Evolutionary conservation across 768 basidiomycete genomes (phyloP), one percentile per base, ranked within the genome.

Genomic region (Naganishia friedmannii): DNA sequence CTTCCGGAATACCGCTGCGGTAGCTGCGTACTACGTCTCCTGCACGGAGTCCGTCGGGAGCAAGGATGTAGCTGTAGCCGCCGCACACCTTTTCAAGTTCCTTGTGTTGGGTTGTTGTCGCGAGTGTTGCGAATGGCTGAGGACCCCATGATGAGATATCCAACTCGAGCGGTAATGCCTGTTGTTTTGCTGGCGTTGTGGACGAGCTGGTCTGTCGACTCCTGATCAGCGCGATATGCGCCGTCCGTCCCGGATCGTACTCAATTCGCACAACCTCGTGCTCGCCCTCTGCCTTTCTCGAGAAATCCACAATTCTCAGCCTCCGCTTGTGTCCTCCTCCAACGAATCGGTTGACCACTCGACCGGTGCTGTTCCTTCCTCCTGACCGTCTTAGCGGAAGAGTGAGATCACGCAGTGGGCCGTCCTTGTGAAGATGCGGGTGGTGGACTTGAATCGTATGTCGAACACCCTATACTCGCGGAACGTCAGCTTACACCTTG

Each of bases 201-300:
- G n/a, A 23, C 13, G 58, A 10, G 19, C 8, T 23, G 29, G 68
- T 65, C 66, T 73, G 75, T 60, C 88, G 84, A 77, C 87, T 88
- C 77, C 85, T 85, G 77, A 97, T 78, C 70, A 99, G 86, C 1
- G 96, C 95, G 77, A 99, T 95, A 80, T 99, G 96, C 8, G 91
- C 92, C 42, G 89, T 90, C 53, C 96, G 86, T 4, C 90, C 90
- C 0, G 96, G 96, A 83, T 98, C 96, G 77, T 95, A 99, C 83
- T 98, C 96, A 74, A 99, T 91, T 56, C 96, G 86, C 3, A 94
- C 86, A 54, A 98, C 93, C 74, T 94, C 91, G 76, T 91, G 90
- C 42, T 88, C 83, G 10, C 95, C 95, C 0, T 87, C 84, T 70
- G 88, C 88, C n/a, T 83, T 82, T 66, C 96, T 86, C 80, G 84